Base-by-base conservation (phyloP, 208 protist species). In the Crithidia expoeki region DNA sequence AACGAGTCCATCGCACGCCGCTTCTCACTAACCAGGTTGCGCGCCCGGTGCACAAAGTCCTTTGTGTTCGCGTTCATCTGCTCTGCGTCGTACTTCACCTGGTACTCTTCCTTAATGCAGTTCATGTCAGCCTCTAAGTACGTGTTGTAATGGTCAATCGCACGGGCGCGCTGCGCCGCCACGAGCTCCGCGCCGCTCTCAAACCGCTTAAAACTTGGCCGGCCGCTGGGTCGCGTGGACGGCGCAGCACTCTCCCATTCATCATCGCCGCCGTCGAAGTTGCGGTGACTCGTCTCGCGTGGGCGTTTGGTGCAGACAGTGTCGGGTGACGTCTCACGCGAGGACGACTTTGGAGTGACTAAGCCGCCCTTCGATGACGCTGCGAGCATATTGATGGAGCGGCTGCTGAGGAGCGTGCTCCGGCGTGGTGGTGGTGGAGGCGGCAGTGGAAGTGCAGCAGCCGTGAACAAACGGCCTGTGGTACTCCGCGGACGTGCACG, bases 1-100 rank as follows among this genome's bases (percentile, higher is more conserved):
- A 88, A 88, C 28, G 74, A 52, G 7, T 83, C 74, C 70, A 85
- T 83, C 14, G 76, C 64, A 0, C 56, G 52, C 23, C 69, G 67
- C 64, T 88, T 88, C 32, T 47, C 30, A 7, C 61, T 49, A 21
- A 83, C 57, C 19, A 85, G 47, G 6, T 25, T 21, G 6, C 76
- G 73, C 9, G 80, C 77, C 2, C 75, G 60, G 21, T 51, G 30
- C 14, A 88, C 67, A 53, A 90, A 90, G 50, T 81, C 75, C 16
- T 28, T 40, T 40, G 66, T 63, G 36, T 64, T 76, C 0, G 74
- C 64, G 23, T 58, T 70, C 25, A 65, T 61, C 68, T 81, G 69
- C 72, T 91, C 78, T 42, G 76, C 76, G 30, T 89, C 78, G 69
- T 80, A 86, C 72, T 88, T 89, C 30, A 86, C 65, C 60, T 84